Base-by-base conservation (phyloP, 108 stramenopile genomes). In the Pseudonitzschia pungens region DNA sequence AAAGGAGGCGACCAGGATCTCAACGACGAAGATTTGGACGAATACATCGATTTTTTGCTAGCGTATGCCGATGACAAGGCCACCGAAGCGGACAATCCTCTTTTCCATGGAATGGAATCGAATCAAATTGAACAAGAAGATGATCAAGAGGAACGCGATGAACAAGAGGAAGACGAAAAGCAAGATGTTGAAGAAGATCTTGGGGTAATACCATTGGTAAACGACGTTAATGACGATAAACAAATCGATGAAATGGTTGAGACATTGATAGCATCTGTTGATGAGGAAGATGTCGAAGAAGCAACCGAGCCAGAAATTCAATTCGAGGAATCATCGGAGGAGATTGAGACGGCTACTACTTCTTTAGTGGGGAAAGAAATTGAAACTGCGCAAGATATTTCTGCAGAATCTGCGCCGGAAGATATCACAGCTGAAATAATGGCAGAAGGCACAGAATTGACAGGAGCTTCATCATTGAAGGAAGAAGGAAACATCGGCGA, bases 1-100 rank as follows among this genome's bases (percentile, higher is more conserved):
- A 41, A 33, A 62, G 60, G 60, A 9, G 32, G 33, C 60, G 60
- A 62, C 7, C 29, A 33, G 6, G 60, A 26, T 44, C 21, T 44
- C 7, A 3, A 18, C 44, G 66, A 67, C 66, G 44, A 67, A 48
- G 66, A 67, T 29, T 11, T 67, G 18, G 66, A 67, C 44, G 66
- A 67, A 29, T 67, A 67, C 43, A 67, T 67, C 43, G 66, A 67
- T 8, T 67, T 67, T 48, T 48, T 67, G 44, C 44, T 67, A 21
- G 66, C 66, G 18, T 67, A 67, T 50, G 66, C 66, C 42, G 66
- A 67, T 16, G 66, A 67, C 22, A 18, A 31, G 22, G 66, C 66
- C 21, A 48, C 45, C 42, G 66, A 67, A 21, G 18, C 66, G 28
- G 66, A 67, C 66, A 67, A 67, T 50, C 66, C 66, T 12, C 66